These are phyloP conservation scores for Mucor velutinosus DNA, from an alignment of 371 early-diverging fungal species.

Conservation along the genomic window DNA sequence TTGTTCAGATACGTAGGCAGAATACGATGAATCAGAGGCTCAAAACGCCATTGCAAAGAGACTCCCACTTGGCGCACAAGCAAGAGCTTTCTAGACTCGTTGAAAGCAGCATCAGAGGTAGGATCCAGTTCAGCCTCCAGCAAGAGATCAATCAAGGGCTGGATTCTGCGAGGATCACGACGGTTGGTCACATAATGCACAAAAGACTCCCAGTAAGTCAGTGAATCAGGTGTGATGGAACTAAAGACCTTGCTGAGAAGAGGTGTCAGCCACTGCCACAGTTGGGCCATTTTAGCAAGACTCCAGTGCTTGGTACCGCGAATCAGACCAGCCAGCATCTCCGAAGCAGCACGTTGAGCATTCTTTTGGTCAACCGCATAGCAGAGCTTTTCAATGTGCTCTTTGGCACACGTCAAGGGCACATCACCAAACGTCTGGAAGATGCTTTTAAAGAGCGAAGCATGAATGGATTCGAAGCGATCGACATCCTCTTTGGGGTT, in stretches of 20 bases:
- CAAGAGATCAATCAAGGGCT: constrained; percentile 70
- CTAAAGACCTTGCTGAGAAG: constrained; percentile 56
- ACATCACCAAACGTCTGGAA: constrained; percentile 69
- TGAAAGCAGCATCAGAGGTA: constrained; percentile 78
- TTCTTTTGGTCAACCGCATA: constrained; percentile 64
- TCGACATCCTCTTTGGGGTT: constrained; percentile 58
- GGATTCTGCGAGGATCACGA: constrained; percentile 85
- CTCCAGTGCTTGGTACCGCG: constrained; percentile 89
- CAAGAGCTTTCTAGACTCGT: constrained; percentile 78
- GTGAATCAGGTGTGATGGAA: constrained; percentile 64
- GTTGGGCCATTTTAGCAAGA: constrained; percentile 26
- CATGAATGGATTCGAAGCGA: constrained; percentile 57
- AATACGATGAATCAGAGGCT: constrained; percentile 46
- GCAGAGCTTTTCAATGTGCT: constrained; percentile 53
- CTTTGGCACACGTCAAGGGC: constrained; percentile 55
- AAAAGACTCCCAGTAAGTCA: constrained; percentile 77
- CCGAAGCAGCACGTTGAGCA: constrained; percentile 80
- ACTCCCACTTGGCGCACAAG: constrained; percentile 61
- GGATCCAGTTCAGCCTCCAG: constrained; percentile 74
- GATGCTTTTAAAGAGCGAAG: constrained; percentile 65
- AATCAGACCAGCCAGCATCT: constrained; percentile 78
- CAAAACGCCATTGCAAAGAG: constrained; percentile 71
- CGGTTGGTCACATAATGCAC: constrained; percentile 54
- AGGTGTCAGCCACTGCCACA: constrained; percentile 73
- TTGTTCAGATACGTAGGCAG: constrained; percentile 57